phyloP scores from a whole-genome alignment of 768 basidiomycete species.

The Lenzites betulinus region DNA sequence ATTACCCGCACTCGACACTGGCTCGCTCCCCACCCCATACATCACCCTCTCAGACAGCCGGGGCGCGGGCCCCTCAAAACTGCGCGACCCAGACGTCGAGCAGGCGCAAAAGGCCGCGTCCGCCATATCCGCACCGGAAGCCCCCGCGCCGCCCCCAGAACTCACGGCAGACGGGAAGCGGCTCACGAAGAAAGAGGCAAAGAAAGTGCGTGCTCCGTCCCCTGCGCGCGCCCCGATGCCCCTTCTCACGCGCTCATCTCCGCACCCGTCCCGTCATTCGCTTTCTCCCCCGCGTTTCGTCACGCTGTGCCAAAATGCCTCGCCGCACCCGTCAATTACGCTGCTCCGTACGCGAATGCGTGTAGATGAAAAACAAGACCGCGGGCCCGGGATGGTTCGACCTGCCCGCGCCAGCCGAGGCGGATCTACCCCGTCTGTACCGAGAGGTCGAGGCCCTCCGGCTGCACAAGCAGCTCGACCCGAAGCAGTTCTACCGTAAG shows the following conservation, averaged over 20 bases:
- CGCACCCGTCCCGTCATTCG: background rate
- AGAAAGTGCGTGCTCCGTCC: constrained; percentile 52
- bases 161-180: constrained; percentile 62
- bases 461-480: constrained; percentile 85
- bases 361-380: constrained; percentile 67
- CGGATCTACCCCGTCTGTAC: constrained; percentile 75
- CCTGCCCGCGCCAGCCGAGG: constrained; percentile 78
- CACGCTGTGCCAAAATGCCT: background rate
- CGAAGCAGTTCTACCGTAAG: constrained; percentile 88
- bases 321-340: too few species aligned
- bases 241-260: constrained; percentile 3
- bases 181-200: constrained; percentile 71
- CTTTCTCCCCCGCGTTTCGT: background rate
- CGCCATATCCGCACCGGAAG: constrained; percentile 51
- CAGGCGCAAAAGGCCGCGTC: constrained; percentile 53
- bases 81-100: constrained; percentile 66
- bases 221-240: constrained; percentile 4
- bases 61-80: constrained; percentile 44
- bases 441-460: constrained; percentile 89
- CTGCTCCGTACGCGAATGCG: background rate
- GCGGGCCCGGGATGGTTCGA: constrained; percentile 88
- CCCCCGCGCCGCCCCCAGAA: constrained; percentile 63
- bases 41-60: constrained; percentile 49
- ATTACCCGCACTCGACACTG: constrained; percentile 67
- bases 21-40: constrained; percentile 63